Evolutionary conservation across 208 protist species (phyloP).

Genomic region (Pavlovales sp.): DNA sequence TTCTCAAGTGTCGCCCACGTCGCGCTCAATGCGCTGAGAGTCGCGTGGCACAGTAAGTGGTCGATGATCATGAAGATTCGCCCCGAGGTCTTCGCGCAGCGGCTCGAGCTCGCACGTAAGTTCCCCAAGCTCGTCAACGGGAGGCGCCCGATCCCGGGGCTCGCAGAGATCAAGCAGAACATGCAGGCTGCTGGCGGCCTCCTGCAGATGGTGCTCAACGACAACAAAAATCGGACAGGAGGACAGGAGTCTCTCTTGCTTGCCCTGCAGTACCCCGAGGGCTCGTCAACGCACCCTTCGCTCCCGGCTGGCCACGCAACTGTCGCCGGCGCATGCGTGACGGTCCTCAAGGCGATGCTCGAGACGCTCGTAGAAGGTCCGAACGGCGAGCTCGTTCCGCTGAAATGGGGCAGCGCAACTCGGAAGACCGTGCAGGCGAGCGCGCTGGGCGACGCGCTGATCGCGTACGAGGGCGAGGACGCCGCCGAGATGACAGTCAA

Average conservation of each 20-base stretch:
- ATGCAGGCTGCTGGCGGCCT: neutral
- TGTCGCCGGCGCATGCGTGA: neutral
- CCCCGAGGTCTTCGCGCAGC: neutral
- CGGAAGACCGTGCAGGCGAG: too few species aligned
- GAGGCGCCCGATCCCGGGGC: neutral
- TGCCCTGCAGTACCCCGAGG: neutral
- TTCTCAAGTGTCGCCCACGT: neutral
- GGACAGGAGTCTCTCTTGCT: neutral
- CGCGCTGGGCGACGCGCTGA: neutral
- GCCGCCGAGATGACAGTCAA: neutral
- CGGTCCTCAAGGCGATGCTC: neutral
- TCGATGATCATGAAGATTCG: neutral
- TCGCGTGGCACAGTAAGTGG: neutral
- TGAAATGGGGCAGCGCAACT: neutral
- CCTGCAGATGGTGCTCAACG: neutral
- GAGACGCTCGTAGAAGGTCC: neutral
- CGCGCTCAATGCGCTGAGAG: neutral
- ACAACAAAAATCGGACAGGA: neutral
- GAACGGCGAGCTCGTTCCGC: too few species aligned
- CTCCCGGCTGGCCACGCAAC: neutral
- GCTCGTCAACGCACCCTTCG: neutral
- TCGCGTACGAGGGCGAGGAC: neutral
- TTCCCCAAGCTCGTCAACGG: neutral
- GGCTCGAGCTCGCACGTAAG: neutral
- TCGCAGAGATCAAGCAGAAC: neutral